These are phyloP conservation scores for Tricharina praecox DNA, from an alignment of 495 filamentous ascomycete genomes.

Conservation along the genomic window DNA sequence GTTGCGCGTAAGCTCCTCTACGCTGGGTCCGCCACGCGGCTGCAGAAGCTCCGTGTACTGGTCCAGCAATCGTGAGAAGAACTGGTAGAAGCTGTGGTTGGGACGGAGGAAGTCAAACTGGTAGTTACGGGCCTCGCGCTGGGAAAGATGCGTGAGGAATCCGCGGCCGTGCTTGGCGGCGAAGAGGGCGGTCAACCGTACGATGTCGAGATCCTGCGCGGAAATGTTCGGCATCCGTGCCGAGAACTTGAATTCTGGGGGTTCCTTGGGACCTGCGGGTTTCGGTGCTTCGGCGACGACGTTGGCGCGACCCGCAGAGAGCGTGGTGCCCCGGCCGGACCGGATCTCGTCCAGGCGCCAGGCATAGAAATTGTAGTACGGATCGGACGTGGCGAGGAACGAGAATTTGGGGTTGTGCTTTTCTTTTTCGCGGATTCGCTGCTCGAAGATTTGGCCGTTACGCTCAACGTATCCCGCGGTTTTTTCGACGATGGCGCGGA, in stretches of 20 bases:
- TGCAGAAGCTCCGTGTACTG: slow-evolving; percentile 78
- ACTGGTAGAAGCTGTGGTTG: slow-evolving; percentile 88
- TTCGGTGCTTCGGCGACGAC: slow-evolving; percentile 40
- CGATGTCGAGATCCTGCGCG: slow-evolving; percentile 85
- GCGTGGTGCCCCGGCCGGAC: slow-evolving; percentile 60
- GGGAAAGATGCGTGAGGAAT: slow-evolving; percentile 74
- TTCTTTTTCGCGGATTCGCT: slow-evolving; percentile 69
- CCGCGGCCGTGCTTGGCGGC: slow-evolving; percentile 79
- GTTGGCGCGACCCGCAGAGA: slow-evolving; percentile 53
- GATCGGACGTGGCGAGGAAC: slow-evolving; percentile 64
- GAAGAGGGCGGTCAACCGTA: slow-evolving; percentile 75
- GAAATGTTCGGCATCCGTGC: slow-evolving; percentile 95
- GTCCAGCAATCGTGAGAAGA: slow-evolving; percentile 78
- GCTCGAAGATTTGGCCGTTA: slow-evolving; percentile 69
- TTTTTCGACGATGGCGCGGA: slow-evolving; percentile 74
- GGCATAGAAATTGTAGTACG: slow-evolving; percentile 73
- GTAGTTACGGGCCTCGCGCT: slow-evolving; percentile 75
- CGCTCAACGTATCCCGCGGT: slow-evolving; percentile 87
- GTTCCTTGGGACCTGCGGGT: slow-evolving; percentile 67
- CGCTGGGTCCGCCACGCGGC: slow-evolving; percentile 49
- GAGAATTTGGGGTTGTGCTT: slow-evolving; percentile 77
- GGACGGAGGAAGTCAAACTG: slow-evolving; percentile 96
- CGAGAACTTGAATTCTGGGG: slow-evolving; percentile 83
- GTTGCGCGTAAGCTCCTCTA: slow-evolving; percentile 61
- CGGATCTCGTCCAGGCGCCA: slow-evolving; percentile 80